Percentiles rank a stretch among this genome's conserved stretches.
These are phyloP conservation scores for Albugo candida DNA, from an alignment of 352 stramenopile species.

Conservation along the genomic window DNA sequence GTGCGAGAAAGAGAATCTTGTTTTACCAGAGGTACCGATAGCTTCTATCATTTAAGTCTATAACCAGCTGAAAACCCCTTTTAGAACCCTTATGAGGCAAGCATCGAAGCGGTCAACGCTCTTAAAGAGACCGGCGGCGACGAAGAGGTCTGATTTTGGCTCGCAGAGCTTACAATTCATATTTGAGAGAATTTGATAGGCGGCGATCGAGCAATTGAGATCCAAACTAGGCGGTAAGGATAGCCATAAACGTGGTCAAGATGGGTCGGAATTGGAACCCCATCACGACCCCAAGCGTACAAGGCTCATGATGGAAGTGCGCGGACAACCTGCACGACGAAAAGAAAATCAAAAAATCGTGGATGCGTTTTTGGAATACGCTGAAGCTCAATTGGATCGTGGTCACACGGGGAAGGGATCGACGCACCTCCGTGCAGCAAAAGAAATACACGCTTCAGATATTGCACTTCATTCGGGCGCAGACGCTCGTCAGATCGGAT, in stretches of 20 bases:
- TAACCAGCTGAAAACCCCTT: background rate
- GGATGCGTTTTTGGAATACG: slow-evolving; percentile 47
- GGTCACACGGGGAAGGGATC: slow-evolving; percentile 61
- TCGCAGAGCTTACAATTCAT: background rate
- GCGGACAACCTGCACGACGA: slow-evolving; percentile 19
- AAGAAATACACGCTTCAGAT: slow-evolving; percentile 30
- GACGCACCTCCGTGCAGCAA: slow-evolving; percentile 40
- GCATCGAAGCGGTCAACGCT: slow-evolving; percentile 14
- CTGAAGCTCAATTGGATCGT: slow-evolving; percentile 25
- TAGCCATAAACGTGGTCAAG: slow-evolving; percentile 11
- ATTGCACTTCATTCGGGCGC: slow-evolving; percentile 20
- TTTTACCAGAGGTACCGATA: slow-evolving; percentile 15
- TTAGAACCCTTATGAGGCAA: slow-evolving; percentile 19
- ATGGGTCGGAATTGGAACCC: slow-evolving; percentile 6
- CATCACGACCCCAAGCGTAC: slow-evolving; percentile 25
- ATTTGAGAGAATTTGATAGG: slow-evolving; percentile 1
- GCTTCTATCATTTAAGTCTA: background rate
- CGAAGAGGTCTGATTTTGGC: slow-evolving; percentile 7
- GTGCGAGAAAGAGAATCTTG: slow-evolving; percentile 20
- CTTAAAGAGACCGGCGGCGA: slow-evolving; percentile 17
- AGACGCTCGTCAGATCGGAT: slow-evolving; percentile 21
- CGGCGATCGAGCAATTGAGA: slow-evolving; percentile 16
- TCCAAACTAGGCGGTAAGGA: slow-evolving; percentile 11
- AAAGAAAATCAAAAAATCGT: slow-evolving; percentile 54
- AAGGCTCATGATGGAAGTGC: slow-evolving; percentile 29